Conservation (phyloP, 352 stramenopile genomes). For the Pythium chondricola region DNA sequence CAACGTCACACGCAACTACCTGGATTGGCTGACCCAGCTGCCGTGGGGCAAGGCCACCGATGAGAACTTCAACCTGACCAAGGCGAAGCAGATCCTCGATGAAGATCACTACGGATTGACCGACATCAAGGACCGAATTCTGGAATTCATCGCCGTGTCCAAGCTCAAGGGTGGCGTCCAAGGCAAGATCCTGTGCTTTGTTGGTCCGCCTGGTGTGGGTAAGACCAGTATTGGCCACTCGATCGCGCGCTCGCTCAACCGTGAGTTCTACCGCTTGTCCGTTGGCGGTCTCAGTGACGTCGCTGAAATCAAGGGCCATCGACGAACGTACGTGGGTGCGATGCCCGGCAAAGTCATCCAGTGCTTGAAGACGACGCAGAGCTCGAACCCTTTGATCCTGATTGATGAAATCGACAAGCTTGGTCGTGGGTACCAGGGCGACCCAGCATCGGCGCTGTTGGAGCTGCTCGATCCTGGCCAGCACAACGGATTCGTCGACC, state of each 20-base stretch:
- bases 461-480: constrained; percentile 97
- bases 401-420: constrained; percentile 97
- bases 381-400: constrained; percentile 96
- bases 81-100: constrained; percentile 91
- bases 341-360: constrained; percentile 99
- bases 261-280: constrained; percentile 98
- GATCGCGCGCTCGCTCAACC: constrained; percentile 94
- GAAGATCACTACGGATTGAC: constrained; percentile 97
- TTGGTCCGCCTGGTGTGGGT: constrained; percentile 91
- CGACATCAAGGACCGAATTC: constrained; percentile 98
- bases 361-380: constrained; percentile 96
- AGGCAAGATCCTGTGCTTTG: constrained; percentile 97
- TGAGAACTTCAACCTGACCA: constrained; percentile 96
- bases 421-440: constrained; percentile 83
- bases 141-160: constrained; percentile 99
- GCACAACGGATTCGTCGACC: constrained; percentile 96
- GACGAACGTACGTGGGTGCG: constrained; percentile 97
- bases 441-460: constrained; percentile 94
- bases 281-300: constrained; percentile 97
- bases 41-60: constrained; percentile 95
- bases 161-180: constrained; percentile 95
- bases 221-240: constrained; percentile 96
- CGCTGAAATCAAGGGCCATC: constrained; percentile 98
- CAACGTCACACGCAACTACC: constrained; percentile 97
- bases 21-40: constrained; percentile 98